A percentile compares a stretch with the other conserved stretches of the same genome.
Conservation (phyloP, 257 asterid species). For the Solanum pinnatisectum region DNA sequence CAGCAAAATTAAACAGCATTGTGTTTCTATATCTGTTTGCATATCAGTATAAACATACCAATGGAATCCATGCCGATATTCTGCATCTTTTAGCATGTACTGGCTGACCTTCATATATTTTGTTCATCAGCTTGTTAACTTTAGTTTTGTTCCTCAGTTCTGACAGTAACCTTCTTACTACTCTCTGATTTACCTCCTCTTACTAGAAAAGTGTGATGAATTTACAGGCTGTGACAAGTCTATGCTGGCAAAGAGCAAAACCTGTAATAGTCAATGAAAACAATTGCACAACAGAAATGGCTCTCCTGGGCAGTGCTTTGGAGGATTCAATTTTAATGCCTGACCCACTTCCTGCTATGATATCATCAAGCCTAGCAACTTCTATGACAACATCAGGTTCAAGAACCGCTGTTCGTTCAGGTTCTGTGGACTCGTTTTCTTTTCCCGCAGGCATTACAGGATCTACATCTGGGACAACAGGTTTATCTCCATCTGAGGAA, state of each 20-base stretch:
- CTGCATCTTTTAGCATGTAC: not conserved
- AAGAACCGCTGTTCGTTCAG: constrained; percentile 51
- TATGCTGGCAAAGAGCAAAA: constrained; percentile 96
- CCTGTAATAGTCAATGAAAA: constrained; percentile 54
- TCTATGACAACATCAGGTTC: constrained; percentile 48
- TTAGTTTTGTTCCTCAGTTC: not conserved
- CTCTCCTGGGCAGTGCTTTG: constrained; percentile 71
- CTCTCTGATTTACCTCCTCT: not conserved
- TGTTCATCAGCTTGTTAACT: not conserved
- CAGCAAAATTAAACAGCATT: not conserved
- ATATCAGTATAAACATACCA: not conserved
- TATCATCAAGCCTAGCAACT: constrained; percentile 50
- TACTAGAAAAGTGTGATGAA: constrained; percentile 14
- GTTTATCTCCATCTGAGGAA: constrained; percentile 46
- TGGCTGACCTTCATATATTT: not conserved
- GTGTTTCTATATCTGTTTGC: not conserved
- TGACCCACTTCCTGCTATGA: constrained; percentile 85
- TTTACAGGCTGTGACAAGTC: constrained; percentile 77
- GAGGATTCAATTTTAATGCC: constrained; percentile 97
- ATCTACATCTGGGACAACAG: constrained; percentile 34
- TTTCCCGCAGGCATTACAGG: constrained; percentile 35
- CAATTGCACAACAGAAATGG: constrained; percentile 60
- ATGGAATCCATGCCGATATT: not conserved
- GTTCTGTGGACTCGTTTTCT: constrained; percentile 54
- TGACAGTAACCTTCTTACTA: not conserved